These are phyloP conservation scores for Ceratobasidium sp. DNA, from an alignment of 1,284 basidiomycete genomes.

Conservation along the genomic window DNA sequence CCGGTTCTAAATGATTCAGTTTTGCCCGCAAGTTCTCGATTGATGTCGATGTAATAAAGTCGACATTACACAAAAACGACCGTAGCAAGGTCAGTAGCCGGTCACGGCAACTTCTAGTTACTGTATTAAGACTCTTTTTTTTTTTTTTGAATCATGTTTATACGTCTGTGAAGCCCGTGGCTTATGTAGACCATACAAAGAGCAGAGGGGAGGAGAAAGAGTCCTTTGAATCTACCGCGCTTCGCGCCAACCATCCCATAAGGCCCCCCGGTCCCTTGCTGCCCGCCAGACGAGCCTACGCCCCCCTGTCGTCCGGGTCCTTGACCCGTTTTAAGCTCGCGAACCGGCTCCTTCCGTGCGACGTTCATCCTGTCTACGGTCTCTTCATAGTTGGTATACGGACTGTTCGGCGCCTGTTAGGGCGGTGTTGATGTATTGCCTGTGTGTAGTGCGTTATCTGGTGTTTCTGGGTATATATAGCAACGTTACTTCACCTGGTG, in stretches of 20 bases:
- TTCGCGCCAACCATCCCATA: slow-evolving; percentile 15
- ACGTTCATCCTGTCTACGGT: neutral
- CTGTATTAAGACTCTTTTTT: neutral
- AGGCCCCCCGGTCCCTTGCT: slow-evolving; percentile 16
- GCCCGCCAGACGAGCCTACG: slow-evolving; percentile 17
- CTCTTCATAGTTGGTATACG: neutral
- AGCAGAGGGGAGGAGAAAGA: slow-evolving; percentile 9
- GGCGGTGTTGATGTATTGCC: neutral
- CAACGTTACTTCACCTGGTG: neutral
- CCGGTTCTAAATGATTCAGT: no score
- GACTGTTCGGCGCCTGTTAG: neutral
- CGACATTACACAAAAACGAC: no score
- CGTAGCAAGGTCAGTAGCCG: no score
- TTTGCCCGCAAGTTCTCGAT: no score
- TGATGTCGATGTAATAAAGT: no score
- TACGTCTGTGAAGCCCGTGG: slow-evolving; percentile 20
- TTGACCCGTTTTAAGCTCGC: slow-evolving; percentile 2
- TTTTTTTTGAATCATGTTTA: slow-evolving; percentile 14
- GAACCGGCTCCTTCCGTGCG: neutral
- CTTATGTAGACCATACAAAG: slow-evolving; percentile 27
- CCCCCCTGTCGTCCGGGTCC: no score
- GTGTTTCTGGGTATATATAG: neutral
- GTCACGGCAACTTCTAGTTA: no score
- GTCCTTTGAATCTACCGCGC: neutral
- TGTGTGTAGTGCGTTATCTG: neutral